A percentile compares a stretch with the other conserved stretches of the same genome.
Conservation (phyloP, 192 early-diverging fungal species). For the Lunasporangiospora selenospora region DNA sequence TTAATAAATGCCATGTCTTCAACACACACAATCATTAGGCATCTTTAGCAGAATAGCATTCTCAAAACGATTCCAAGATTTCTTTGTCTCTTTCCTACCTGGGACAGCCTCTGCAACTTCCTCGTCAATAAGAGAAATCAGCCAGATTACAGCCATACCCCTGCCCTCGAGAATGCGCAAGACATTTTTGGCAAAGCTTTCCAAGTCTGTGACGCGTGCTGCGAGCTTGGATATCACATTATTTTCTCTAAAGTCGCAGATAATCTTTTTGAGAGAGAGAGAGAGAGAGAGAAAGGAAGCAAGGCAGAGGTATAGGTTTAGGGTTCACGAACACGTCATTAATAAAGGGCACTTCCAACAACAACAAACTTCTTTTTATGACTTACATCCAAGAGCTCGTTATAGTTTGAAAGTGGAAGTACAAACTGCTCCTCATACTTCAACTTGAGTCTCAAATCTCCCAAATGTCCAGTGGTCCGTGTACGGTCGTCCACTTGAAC, state of each 20-base stretch:
- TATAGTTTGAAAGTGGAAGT: conserved; percentile 41
- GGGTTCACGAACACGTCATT: no score
- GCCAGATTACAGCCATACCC: conserved; percentile 48
- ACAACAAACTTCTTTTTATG: background rate
- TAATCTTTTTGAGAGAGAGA: conserved; percentile 19
- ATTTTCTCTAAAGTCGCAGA: conserved; percentile 47
- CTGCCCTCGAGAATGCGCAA: conserved; percentile 50
- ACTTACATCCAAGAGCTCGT: conserved; percentile 48
- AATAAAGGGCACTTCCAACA: no score
- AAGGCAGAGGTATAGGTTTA: no score
- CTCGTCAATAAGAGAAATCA: conserved; percentile 52
- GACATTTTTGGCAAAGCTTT: conserved; percentile 47
- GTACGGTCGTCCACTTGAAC: conserved; percentile 25
- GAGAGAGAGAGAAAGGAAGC: background rate
- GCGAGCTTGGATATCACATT: conserved; percentile 52
- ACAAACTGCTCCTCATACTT: conserved; percentile 52
- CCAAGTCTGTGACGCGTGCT: conserved; percentile 35
- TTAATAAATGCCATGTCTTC: no score
- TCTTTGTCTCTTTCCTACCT: conserved; percentile 18
- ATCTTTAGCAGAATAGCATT: background rate
- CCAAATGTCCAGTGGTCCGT: conserved; percentile 24
- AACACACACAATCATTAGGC: no score
- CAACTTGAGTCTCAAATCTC: conserved; percentile 48
- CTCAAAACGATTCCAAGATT: background rate
- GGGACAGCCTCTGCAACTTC: conserved; percentile 51